Percentiles rank a stretch among this genome's conserved stretches.
phyloP scores from a whole-genome alignment of 805 yeast genomes.

The Suhomyces sp. region DNA sequence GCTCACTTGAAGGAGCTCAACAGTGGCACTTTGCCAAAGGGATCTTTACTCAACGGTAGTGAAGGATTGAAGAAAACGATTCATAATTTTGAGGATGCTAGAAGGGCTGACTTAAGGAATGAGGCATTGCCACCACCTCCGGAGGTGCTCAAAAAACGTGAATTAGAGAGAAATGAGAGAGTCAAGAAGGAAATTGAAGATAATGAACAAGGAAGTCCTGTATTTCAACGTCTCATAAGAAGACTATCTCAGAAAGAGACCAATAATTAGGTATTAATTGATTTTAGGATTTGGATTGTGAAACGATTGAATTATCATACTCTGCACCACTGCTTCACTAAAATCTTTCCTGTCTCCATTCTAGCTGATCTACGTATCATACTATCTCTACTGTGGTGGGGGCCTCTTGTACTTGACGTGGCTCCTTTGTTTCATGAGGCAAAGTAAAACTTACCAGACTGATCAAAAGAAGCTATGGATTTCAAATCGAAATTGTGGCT shows the following conservation, averaged over 20 bases:
- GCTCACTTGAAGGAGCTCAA: conserved; percentile 70
- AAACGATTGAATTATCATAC: no score
- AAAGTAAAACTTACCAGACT: no score
- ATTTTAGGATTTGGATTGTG: no score
- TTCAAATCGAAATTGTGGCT: no score
- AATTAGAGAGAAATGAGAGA: conserved; percentile 46
- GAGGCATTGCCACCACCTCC: conserved; percentile 85
- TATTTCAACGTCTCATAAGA: conserved; percentile 38
- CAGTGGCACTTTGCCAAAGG: conserved; percentile 82
- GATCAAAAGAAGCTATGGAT: no score
- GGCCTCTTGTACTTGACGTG: no score
- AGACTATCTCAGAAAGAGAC: conserved; percentile 31
- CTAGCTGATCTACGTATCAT: no score
- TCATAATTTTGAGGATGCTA: conserved; percentile 77
- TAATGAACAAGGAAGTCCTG: conserved; percentile 32
- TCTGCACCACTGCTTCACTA: no score
- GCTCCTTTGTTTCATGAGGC: no score
- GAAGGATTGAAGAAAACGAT: conserved; percentile 75
- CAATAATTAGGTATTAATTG: no score
- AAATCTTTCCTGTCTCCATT: no score
- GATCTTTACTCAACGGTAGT: conserved; percentile 77
- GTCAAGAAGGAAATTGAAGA: conserved; percentile 36
- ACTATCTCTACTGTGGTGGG: no score
- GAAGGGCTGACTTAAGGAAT: conserved; percentile 72
- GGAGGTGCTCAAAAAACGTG: conserved; percentile 51